Conservation (phyloP, 495 filamentous ascomycete species). For the Aspergillus nanangensis region DNA sequence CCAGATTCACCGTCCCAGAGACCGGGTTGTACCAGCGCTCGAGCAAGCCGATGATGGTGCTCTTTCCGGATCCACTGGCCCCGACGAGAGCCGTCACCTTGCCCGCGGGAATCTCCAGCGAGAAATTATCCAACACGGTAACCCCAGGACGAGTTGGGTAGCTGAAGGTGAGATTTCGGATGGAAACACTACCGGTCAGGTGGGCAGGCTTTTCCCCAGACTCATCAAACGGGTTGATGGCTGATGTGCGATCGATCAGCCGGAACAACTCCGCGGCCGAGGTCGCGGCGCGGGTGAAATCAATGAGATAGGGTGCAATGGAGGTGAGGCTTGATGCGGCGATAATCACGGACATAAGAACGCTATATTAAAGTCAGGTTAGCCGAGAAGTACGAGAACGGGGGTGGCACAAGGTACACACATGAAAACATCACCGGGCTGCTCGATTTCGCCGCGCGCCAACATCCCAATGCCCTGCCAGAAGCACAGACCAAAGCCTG, state of each 20-base stretch:
- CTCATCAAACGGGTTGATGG: conserved; percentile 23
- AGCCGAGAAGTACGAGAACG: too few relatives aligned
- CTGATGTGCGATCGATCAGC: conserved; percentile 27
- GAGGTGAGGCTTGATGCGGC: conserved; percentile 15
- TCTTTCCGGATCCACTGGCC: conserved; percentile 61
- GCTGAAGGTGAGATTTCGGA: conserved; percentile 42
- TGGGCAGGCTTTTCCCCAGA: conserved; percentile 14
- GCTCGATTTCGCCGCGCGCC: conserved; percentile 65
- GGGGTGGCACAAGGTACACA: conserved; percentile 22
- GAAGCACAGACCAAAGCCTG: conserved; percentile 15
- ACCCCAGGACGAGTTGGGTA: conserved; percentile 53
- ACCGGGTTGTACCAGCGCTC: conserved; percentile 83
- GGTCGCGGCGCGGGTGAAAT: conserved; percentile 30
- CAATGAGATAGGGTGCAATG: conserved; percentile 19
- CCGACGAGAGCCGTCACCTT: conserved; percentile 49
- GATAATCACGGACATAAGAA: conserved; percentile 38
- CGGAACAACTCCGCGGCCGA: conserved; percentile 33
- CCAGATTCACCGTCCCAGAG: conserved; percentile 64
- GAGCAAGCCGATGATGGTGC: conserved; percentile 79
- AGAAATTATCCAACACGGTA: conserved; percentile 44
- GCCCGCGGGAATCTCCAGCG: conserved; percentile 36
- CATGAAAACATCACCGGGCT: conserved; percentile 61
- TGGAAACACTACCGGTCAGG: conserved; percentile 25
- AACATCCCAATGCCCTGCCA: conserved; percentile 51
- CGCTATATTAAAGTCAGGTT: conserved; percentile 35